These are phyloP conservation scores for Achlya hypogyna DNA, from an alignment of 352 stramenopile species.

Conservation along the genomic window DNA sequence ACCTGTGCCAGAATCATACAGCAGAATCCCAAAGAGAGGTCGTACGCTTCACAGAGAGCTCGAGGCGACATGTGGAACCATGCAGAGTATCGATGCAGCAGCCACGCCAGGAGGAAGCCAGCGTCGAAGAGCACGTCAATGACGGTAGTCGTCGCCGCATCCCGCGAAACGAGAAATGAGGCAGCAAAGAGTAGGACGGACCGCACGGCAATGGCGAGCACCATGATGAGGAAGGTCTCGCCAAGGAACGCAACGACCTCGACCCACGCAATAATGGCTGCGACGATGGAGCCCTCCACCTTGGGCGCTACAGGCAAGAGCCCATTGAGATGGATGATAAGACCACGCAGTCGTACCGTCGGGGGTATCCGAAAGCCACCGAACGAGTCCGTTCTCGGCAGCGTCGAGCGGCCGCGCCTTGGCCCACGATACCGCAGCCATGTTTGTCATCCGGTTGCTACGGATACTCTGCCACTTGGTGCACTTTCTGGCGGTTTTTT, in stretches of 20 bases:
- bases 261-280: constrained; percentile 11
- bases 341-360: not conserved
- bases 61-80: constrained; percentile 7
- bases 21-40: not conserved
- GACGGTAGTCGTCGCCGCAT: not conserved
- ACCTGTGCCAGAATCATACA: not conserved
- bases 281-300: constrained; percentile 3
- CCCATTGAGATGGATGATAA: not conserved
- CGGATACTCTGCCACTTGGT: too few species aligned
- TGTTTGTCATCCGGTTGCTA: not conserved
- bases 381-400: not conserved
- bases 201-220: constrained; percentile 1
- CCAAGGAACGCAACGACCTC: constrained; percentile 17
- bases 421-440: not conserved
- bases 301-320: not conserved
- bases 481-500: too few species aligned
- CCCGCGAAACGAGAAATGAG: not conserved
- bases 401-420: not conserved
- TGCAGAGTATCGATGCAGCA: constrained; percentile 1
- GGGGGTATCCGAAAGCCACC: not conserved
- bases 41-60: not conserved
- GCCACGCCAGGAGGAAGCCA: not conserved
- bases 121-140: not conserved
- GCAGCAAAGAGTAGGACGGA: not conserved
- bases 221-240: constrained; percentile 16